Percentiles rank a stretch among this genome's conserved stretches.
Conservation (phyloP, 352 stramenopile species). For the Elongisporangium undulatum region DNA sequence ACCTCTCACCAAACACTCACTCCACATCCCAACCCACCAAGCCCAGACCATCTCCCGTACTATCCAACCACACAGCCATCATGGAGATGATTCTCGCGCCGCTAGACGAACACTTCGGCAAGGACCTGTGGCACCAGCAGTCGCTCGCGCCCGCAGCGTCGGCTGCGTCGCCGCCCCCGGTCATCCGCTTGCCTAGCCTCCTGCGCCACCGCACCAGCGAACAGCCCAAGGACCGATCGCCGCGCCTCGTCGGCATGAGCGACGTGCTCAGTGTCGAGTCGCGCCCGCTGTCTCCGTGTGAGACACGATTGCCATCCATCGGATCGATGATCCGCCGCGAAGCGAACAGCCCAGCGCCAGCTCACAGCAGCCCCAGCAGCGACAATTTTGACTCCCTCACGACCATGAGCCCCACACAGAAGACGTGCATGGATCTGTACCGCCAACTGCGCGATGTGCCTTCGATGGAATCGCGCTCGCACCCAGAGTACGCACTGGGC, state of each 20-base stretch:
- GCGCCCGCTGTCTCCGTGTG: conserved; percentile 28
- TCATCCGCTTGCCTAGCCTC: conserved; percentile 49
- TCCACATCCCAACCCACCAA: conserved; percentile 3
- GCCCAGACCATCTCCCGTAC: background rate
- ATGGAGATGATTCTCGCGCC: conserved; percentile 74
- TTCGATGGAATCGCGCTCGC: conserved; percentile 7
- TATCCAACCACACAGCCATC: conserved; percentile 16
- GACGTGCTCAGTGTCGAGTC: conserved; percentile 40
- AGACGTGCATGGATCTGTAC: conserved; percentile 62
- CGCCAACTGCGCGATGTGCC: conserved; percentile 45
- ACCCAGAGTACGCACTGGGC: conserved; percentile 29
- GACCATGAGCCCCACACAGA: conserved; percentile 50
- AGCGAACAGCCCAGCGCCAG: conserved; percentile 5
- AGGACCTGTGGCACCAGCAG: conserved; percentile 22
- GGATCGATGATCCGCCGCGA: conserved; percentile 64
- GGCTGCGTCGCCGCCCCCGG: conserved; percentile 9
- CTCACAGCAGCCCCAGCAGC: conserved; percentile 11
- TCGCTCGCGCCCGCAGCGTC: conserved; percentile 6
- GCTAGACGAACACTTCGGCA: conserved; percentile 37
- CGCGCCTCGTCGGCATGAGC: conserved; percentile 57
- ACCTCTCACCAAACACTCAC: background rate
- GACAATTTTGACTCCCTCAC: conserved; percentile 8
- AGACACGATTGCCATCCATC: conserved; percentile 56
- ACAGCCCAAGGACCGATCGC: conserved; percentile 25
- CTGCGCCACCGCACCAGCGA: conserved; percentile 23